Conservation (phyloP, 2,329 filamentous ascomycete species). For the Fusarium sp. region DNA sequence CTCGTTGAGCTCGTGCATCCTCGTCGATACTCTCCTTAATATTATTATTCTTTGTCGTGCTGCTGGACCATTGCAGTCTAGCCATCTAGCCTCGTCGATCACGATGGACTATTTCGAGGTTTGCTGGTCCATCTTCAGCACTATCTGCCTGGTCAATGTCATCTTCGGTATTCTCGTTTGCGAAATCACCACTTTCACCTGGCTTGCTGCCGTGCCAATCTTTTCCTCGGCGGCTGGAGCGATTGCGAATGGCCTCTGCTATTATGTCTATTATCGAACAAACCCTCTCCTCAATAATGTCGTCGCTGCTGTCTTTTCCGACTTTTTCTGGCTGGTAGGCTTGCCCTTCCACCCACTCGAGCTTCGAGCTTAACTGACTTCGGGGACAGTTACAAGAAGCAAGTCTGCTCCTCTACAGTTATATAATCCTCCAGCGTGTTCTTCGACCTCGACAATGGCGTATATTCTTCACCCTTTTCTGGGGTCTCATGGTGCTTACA, state of each 20-base stretch:
- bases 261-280: constrained; percentile 52
- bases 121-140: constrained; percentile 57
- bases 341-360: no score
- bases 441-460: constrained; percentile 55
- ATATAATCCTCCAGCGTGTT: constrained; percentile 62
- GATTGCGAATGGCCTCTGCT: constrained; percentile 55
- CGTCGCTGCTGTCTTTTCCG: constrained; percentile 52
- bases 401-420: constrained; percentile 59
- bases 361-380: not conserved
- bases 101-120: constrained; percentile 49
- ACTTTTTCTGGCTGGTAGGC: constrained; percentile 55
- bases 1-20: not conserved
- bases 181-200: constrained; percentile 52
- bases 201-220: constrained; percentile 53
- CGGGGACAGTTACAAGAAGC: constrained; percentile 54
- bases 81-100: not conserved
- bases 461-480: constrained; percentile 64
- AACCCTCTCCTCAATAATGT: constrained; percentile 42
- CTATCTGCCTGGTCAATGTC: constrained; percentile 53
- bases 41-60: not conserved
- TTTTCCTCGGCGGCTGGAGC: constrained; percentile 52
- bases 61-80: not conserved
- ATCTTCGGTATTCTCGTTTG: constrained; percentile 53
- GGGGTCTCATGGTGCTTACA: constrained; percentile 65
- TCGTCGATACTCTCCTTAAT: not conserved